These are phyloP conservation scores for Spathaspora boniae DNA, from an alignment of 805 yeast genomes.

Conservation along the genomic window DNA sequence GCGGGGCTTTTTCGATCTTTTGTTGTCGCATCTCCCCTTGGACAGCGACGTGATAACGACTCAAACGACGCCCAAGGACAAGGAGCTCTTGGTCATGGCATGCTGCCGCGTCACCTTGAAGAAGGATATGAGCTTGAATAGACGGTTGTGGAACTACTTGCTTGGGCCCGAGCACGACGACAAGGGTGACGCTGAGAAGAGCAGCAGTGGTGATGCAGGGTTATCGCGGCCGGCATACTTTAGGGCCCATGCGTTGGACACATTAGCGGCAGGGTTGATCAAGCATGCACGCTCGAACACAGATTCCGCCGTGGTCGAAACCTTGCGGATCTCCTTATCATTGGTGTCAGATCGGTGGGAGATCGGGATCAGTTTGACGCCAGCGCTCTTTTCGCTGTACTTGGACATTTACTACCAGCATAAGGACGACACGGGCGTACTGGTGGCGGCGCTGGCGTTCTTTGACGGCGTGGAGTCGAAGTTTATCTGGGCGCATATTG, in stretches of 20 bases:
- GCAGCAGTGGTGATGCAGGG: constrained; percentile 4
- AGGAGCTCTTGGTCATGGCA: constrained; percentile 53
- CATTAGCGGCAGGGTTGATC: constrained; percentile 52
- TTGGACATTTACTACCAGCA: constrained; percentile 43
- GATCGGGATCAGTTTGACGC: constrained; percentile 72
- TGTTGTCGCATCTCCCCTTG: constrained; percentile 65
- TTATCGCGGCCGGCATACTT: constrained; percentile 54
- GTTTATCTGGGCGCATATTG: constrained; percentile 69
- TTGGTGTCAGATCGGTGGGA: constrained; percentile 94
- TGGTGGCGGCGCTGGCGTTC: constrained; percentile 60
- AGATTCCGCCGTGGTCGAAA: constrained; percentile 39
- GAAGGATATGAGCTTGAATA: constrained; percentile 89
- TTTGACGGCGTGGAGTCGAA: constrained; percentile 85
- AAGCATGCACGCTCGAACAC: constrained; percentile 36
- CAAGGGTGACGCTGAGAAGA: constrained; percentile 8
- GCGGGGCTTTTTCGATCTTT: constrained; percentile 82
- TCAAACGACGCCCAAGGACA: constrained; percentile 50
- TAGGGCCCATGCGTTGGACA: constrained; percentile 47
- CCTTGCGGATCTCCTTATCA: constrained; percentile 58
- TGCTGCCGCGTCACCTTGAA: constrained; percentile 69
- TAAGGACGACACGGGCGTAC: constrained; percentile 37
- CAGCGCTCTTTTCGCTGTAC: constrained; percentile 64
- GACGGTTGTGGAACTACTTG: constrained; percentile 92
- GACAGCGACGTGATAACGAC: constrained; percentile 53
- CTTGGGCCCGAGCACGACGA: constrained; percentile 58